phyloP scores from a whole-genome alignment of 495 filamentous ascomycete genomes.

The Neurospora sp. region DNA sequence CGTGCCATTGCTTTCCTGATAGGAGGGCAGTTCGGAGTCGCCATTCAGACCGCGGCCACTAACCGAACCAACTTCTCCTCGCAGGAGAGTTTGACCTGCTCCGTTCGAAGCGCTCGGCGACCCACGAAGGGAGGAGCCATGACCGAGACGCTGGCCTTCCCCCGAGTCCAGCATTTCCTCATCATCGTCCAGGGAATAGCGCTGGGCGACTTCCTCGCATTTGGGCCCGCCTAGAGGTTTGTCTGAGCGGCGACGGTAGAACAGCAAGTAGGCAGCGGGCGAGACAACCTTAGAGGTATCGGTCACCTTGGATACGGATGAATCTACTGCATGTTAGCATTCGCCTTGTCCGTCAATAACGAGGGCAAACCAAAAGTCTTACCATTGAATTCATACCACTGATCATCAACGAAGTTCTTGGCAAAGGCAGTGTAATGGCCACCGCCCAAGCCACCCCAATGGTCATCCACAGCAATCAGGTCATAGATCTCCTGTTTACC shows the following conservation, averaged over 20 bases:
- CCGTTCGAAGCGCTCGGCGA: constrained; percentile 73
- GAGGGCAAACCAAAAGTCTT: constrained; percentile 22
- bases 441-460: constrained; percentile 83
- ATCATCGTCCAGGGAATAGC: constrained; percentile 35
- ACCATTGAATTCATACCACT: constrained; percentile 97
- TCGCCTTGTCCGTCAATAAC: background rate
- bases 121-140: constrained; percentile 70
- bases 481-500: constrained; percentile 81
- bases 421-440: constrained; percentile 94
- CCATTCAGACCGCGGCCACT: constrained; percentile 7
- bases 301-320: constrained; percentile 45
- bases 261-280: constrained; percentile 77
- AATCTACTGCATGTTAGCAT: constrained; percentile 44
- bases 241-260: constrained; percentile 81
- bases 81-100: constrained; percentile 65
- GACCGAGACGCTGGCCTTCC: constrained; percentile 79
- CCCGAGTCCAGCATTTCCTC: constrained; percentile 48
- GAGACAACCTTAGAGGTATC: constrained; percentile 50
- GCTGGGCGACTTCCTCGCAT: constrained; percentile 58
- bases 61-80: constrained; percentile 49
- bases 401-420: constrained; percentile 74
- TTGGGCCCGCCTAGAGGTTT: constrained; percentile 65
- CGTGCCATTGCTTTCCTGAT: constrained; percentile 6
- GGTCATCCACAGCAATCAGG: constrained; percentile 88
- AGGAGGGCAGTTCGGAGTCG: constrained; percentile 11